Evolutionary conservation across 768 basidiomycete species (phyloP).

Genomic region (Leccinum boreale): DNA sequence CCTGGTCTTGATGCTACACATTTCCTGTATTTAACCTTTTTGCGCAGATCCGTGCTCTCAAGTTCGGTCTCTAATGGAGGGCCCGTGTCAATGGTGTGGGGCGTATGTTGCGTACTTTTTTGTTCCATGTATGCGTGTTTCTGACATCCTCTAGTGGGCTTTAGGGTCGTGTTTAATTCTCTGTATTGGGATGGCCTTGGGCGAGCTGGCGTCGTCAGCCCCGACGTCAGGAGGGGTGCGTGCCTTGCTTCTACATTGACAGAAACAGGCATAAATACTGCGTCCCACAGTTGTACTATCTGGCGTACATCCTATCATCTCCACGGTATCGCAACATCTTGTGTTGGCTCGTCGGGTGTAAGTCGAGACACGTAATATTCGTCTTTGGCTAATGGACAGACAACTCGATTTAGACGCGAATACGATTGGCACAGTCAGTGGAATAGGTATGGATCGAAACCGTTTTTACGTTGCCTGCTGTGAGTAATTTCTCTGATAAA

Average conservation of each 20-base stretch:
- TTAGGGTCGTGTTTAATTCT: constrained; percentile 34
- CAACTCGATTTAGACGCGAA: constrained; percentile 37
- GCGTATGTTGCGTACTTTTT: constrained; percentile 20
- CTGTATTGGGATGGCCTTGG: constrained; percentile 37
- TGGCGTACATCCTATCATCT: constrained; percentile 56
- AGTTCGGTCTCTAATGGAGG: constrained; percentile 48
- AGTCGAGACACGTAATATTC: constrained; percentile 12
- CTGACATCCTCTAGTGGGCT: constrained; percentile 26
- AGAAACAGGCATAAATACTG: not conserved
- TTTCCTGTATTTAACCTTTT: not conserved
- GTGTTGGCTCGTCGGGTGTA: constrained; percentile 67
- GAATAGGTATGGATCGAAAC: constrained; percentile 24
- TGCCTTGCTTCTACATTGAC: not conserved
- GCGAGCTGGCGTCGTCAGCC: constrained; percentile 36
- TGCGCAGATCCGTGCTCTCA: constrained; percentile 39
- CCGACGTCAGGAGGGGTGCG: constrained; percentile 38
- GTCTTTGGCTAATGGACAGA: not conserved
- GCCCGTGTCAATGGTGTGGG: constrained; percentile 41
- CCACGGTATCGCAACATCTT: constrained; percentile 55
- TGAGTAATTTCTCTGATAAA: not conserved
- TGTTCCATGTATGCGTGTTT: not conserved
- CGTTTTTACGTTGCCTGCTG: not conserved
- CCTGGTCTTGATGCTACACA: constrained; percentile 11
- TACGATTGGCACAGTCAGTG: constrained; percentile 46
- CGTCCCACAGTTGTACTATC: constrained; percentile 50